phyloP scores from a whole-genome alignment of 371 early-diverging fungal species.

The Circinella minor region DNA sequence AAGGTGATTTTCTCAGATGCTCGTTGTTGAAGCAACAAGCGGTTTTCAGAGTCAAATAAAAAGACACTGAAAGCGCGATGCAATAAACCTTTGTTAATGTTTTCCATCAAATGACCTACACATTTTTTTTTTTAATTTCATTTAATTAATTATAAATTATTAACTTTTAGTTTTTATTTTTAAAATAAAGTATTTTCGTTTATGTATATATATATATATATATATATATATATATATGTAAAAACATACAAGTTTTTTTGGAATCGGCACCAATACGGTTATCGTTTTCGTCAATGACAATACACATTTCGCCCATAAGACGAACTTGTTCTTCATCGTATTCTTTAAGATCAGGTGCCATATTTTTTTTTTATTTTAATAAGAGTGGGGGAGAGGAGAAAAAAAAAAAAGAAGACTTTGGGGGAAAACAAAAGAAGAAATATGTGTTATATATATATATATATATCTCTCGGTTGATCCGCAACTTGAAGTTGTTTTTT shows the following conservation, averaged over 20 bases:
- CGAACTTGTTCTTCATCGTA: constrained; percentile 90
- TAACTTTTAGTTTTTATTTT: too few relatives aligned
- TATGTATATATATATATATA: neutral
- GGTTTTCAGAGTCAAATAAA: constrained; percentile 81
- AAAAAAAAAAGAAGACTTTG: too few relatives aligned
- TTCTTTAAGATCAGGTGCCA: constrained; percentile 63
- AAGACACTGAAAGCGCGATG: constrained; percentile 98
- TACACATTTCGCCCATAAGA: constrained; percentile 97
- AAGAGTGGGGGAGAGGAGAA: constrained; percentile 11
- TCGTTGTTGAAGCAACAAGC: constrained; percentile 92
- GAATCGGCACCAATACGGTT: constrained; percentile 81
- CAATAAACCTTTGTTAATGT: constrained; percentile 84
- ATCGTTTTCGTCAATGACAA: constrained; percentile 89
- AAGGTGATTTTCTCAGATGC: constrained; percentile 97
- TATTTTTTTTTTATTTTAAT: constrained; percentile 18
- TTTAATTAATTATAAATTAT: neutral
- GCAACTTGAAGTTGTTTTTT: too few relatives aligned
- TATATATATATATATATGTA: too few relatives aligned
- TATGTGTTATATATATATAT: too few relatives aligned
- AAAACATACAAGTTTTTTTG: constrained; percentile 87
- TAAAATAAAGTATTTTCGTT: too few relatives aligned
- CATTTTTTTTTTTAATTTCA: too few relatives aligned
- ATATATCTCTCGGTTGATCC: too few relatives aligned
- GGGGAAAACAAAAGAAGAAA: too few relatives aligned
- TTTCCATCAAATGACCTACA: constrained; percentile 86